phyloP scores from a whole-genome alignment of 371 early-diverging fungal genomes.

The Coelomomyces lativittatus region DNA sequence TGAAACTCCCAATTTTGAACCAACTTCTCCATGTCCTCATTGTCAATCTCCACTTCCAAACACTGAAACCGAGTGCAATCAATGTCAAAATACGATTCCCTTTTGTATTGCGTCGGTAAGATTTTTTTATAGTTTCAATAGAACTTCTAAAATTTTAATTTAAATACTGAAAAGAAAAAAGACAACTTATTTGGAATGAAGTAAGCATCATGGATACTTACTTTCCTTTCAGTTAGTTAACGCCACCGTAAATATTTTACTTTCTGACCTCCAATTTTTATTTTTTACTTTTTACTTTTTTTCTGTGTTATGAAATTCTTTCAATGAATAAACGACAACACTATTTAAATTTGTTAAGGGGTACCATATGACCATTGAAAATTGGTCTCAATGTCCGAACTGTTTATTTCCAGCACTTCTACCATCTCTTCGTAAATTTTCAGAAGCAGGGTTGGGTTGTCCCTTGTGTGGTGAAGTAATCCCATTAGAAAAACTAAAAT shows the following conservation, averaged over 20 bases:
- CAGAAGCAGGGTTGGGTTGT: no score
- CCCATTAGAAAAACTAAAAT: no score
- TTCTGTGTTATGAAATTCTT: no score
- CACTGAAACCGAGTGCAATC: constrained; percentile 17
- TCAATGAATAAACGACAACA: no score
- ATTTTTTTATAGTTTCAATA: no score
- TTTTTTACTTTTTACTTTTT: no score
- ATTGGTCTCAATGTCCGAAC: constrained; percentile 21
- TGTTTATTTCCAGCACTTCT: constrained; percentile 21
- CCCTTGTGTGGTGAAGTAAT: no score
- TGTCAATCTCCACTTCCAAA: constrained; percentile 12
- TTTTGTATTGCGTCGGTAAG: constrained; percentile 27
- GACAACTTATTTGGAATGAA: constrained; percentile 1
- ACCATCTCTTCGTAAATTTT: no score
- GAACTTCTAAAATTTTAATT: not conserved
- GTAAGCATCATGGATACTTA: not conserved
- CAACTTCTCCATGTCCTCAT: constrained; percentile 18
- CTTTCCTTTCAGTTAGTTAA: not conserved
- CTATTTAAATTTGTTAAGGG: constrained; percentile 14
- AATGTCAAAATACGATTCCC: constrained; percentile 27
- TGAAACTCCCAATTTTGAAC: constrained; percentile 1
- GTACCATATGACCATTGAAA: constrained; percentile 16
- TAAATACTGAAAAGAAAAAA: no score
- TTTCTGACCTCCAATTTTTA: no score
- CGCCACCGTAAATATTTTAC: not conserved